A percentile compares a stretch with the other conserved stretches of the same genome.
phyloP scores from a whole-genome alignment of 805 yeast genomes.

The Candida silvicultrix region DNA sequence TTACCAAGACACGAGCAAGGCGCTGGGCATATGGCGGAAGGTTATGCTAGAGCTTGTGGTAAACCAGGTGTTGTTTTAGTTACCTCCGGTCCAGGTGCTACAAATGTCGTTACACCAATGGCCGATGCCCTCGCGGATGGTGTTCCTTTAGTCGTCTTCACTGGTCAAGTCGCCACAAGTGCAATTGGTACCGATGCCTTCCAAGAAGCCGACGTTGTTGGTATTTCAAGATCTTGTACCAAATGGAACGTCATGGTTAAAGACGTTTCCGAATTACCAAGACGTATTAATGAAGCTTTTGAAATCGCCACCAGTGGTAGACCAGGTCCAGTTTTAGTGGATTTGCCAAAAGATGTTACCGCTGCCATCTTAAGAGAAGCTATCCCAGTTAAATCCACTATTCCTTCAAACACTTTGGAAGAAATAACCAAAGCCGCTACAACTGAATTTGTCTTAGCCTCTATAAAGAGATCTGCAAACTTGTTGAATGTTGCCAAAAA shows the following conservation, averaged over 20 bases:
- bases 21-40: conserved; percentile 99
- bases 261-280: conserved; percentile 87
- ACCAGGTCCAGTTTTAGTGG: conserved; percentile 98
- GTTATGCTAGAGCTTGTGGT: conserved; percentile 92
- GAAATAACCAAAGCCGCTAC: conserved; percentile 65
- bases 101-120: conserved; percentile 97
- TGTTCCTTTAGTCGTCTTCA: conserved; percentile 91
- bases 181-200: conserved; percentile 98
- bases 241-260: conserved; percentile 99
- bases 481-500: conserved; percentile 77
- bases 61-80: conserved; percentile 97
- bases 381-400: conserved; percentile 73
- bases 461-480: conserved; percentile 70
- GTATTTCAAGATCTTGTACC: conserved; percentile 95
- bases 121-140: conserved; percentile 98
- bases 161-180: conserved; percentile 94
- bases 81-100: conserved; percentile 99
- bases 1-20: conserved; percentile 98
- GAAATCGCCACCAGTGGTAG: conserved; percentile 95
- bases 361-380: conserved; percentile 83
- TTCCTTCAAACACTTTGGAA: conserved; percentile 64
- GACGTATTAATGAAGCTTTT: conserved; percentile 95
- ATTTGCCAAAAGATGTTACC: conserved; percentile 96
- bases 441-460: conserved; percentile 67
- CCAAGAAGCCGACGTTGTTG: conserved; percentile 98